These are phyloP conservation scores for Coix lacrymajobi DNA, from an alignment of 176 grass and related monocot genomes.

Conservation along the genomic window DNA sequence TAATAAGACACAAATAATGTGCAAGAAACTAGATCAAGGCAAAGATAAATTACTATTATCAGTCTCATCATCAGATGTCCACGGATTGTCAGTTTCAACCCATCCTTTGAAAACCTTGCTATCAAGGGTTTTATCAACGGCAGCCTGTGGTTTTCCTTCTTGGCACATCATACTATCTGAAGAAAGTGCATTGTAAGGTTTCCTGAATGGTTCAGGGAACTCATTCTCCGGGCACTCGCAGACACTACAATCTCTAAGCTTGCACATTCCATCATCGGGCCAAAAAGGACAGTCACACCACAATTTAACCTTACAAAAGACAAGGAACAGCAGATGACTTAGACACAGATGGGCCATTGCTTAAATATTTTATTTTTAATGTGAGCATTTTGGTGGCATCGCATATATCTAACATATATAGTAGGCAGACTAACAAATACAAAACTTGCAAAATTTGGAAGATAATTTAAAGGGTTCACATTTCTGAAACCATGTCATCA, in stretches of 20 bases:
- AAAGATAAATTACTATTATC: slow-evolving; percentile 63
- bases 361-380: neutral
- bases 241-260: slow-evolving; percentile 78
- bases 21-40: neutral
- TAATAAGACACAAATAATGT: neutral
- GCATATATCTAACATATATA: neutral
- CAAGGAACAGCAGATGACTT: neutral
- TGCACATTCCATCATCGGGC: slow-evolving; percentile 97
- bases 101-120: slow-evolving; percentile 80
- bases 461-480: neutral
- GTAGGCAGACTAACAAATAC: neutral
- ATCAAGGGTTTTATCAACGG: slow-evolving; percentile 92
- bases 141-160: slow-evolving; percentile 82
- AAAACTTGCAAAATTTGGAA: neutral
- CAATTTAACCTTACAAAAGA: slow-evolving; percentile 70
- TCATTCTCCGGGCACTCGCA: slow-evolving; percentile 95
- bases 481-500: neutral
- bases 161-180: slow-evolving; percentile 66
- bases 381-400: neutral
- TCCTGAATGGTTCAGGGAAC: slow-evolving; percentile 88
- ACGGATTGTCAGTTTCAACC: slow-evolving; percentile 90
- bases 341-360: neutral
- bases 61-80: slow-evolving; percentile 96
- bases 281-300: slow-evolving; percentile 98
- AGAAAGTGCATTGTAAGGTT: slow-evolving; percentile 45